Conservation (phyloP, 192 early-diverging fungal species). For the Lobosporangium transversale region DNA sequence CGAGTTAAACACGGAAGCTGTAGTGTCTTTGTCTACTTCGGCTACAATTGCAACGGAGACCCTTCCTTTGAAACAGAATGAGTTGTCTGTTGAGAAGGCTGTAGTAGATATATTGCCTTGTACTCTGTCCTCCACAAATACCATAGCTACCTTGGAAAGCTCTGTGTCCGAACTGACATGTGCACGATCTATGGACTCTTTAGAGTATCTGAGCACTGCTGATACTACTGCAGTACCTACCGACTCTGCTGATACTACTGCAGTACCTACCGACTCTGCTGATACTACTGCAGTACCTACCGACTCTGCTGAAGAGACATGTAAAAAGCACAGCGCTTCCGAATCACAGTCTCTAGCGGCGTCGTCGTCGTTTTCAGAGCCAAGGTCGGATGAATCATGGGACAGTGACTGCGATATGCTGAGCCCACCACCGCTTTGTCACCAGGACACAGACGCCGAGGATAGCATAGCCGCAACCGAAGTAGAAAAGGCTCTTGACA, state of each 20-base stretch:
- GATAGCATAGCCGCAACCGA: neutral
- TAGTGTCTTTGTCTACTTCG: neutral
- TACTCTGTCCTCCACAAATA: neutral
- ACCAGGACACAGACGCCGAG: neutral
- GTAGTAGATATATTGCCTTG: too few relatives aligned
- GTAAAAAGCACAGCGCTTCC: neutral
- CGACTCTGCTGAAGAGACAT: neutral
- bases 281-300: neutral
- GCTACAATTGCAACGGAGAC: neutral
- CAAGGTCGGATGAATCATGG: constrained; percentile 2
- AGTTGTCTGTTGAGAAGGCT: too few relatives aligned
- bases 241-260: too few relatives aligned
- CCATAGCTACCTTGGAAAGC: neutral
- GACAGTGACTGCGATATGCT: constrained; percentile 16
- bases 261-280: neutral
- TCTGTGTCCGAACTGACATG: neutral
- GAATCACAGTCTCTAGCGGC: neutral
- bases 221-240: too few relatives aligned
- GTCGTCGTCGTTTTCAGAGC: neutral
- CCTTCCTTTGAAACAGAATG: neutral
- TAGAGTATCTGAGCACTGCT: too few relatives aligned
- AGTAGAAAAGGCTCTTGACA: neutral
- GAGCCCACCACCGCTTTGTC: constrained; percentile 18
- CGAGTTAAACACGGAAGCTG: too few relatives aligned
- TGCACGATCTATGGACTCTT: neutral